Base-by-base conservation (phyloP, 1,284 basidiomycete genomes). In the Amylostereum areolatum region DNA sequence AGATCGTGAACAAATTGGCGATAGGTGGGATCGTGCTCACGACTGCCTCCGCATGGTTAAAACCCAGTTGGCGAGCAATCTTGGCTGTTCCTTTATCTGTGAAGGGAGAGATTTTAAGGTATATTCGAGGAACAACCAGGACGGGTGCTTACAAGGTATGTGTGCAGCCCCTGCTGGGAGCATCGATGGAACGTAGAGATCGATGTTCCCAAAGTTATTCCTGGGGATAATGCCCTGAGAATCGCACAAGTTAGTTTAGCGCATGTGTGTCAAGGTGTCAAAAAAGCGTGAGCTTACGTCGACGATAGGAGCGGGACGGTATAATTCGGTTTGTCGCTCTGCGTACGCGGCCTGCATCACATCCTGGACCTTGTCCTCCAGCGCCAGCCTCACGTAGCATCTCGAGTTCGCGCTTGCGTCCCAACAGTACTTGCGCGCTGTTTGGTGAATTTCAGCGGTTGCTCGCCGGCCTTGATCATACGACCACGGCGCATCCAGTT, bases 151-250 rank as follows among this genome's bases (percentile, higher is more conserved):
- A 93, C 93, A 91, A 18, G 93, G 90, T 33, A 99, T 72, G 68
- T 98, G 92, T 1, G 76, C 85, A 3, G 83, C 92, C 11, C 96
- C 96, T 46, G 69, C 70, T 1, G 97, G 97, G 27, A 99, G 76
- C 96, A 99, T 99, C 1, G 89, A 86, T 27, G 92, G 89, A 4
- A 91, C 90, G 65, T 97, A 99, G 29, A 99, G 70, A 69, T 99
- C 96, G 55, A 99, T 90, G 64, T 98, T 98, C 24, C 97, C 97
- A 64, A 97, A 99, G 53, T 87, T 82, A 60, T 99, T 99, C 67
- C 89, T 95, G 4, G 94, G 94, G 35, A 99, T 81, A 62, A 81
- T 83, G 24, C 97, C 96, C 89, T 97, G 59, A 24, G 48, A 49
- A 56, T 50, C 47, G 18, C 18, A 18, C 18, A 18, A 18, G 18